Evolutionary conservation across 495 filamentous ascomycete genomes (phyloP), one percentile per base, ranked within the genome.

Genomic region (Astrothelium macrocarpum): DNA sequence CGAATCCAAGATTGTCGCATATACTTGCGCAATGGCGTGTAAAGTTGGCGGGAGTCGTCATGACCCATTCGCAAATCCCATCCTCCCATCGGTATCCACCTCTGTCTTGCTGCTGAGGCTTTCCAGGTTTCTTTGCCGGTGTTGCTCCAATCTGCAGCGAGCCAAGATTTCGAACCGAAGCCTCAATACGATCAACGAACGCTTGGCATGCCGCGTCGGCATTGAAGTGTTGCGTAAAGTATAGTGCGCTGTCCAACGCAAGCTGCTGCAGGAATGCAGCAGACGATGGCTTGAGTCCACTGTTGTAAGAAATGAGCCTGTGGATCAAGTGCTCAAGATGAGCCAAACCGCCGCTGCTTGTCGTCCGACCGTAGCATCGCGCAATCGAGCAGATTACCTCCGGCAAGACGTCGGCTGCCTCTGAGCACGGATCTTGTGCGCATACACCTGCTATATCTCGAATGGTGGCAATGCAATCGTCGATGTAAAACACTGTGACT

Each of bases 31-130:
- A 29, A 29, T 4, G 62, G 67, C 43, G 60, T 59, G 23, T 26
- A 32, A 18, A 60, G 45, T 36, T 53, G 32, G 68, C 72, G 5
- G 80, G 80, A 18, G 79, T 82, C 39, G 74, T 75, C 49, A 73
- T 76, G 53, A 83, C 76, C 81, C 81, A 83, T 63, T 83, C 81
- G 36, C 76, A 78, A 68, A 83, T 81, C 46, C 78, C 78, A 62
- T 82, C 80, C 67, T 84, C 81, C 80, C 81, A 84, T 53, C 78
- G 77, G 61, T 76, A 84, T 14, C 76, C 67, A 29, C n/a, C 71
- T 74, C 20, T 49, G 62, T 20, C 31, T 65, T 34, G 46, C 28
- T 25, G 64, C 25, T 59, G 60, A 32, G 64, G 62, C 32, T 60
- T 9, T 56, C 31, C 31, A 60, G n/a, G 61, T 26, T 65, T 71